These are phyloP conservation scores for Monosporozyma servazzii DNA, from an alignment of 805 yeast species.

Conservation along the genomic window DNA sequence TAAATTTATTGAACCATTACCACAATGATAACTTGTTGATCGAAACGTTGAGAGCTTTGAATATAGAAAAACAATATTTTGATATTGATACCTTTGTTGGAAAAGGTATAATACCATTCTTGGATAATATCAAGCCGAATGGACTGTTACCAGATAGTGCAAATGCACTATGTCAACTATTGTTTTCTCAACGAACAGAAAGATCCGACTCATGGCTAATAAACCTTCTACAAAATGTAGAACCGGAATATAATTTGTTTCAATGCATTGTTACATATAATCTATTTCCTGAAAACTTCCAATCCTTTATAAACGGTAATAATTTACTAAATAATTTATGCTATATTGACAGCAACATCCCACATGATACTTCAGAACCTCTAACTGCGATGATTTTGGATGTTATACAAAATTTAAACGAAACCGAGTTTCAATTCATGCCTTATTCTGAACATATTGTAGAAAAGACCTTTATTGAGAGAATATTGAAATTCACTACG, in stretches of 20 bases:
- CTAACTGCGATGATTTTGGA: background rate
- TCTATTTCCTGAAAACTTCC: constrained; percentile 1
- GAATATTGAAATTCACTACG: background rate
- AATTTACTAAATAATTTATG: constrained; percentile 1
- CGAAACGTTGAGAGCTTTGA: background rate
- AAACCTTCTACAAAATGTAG: constrained; percentile 2
- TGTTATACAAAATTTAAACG: background rate
- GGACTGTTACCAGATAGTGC: background rate
- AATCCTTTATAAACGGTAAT: background rate
- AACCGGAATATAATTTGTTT: background rate
- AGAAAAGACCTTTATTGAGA: background rate
- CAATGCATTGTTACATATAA: background rate
- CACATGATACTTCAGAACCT: background rate
- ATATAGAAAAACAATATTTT: background rate
- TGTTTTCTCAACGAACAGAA: background rate
- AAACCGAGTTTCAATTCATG: background rate
- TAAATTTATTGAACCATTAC: background rate
- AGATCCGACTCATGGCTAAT: background rate
- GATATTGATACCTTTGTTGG: background rate
- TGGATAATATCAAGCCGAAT: background rate
- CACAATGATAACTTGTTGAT: background rate
- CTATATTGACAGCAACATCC: background rate
- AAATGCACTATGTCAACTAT: background rate
- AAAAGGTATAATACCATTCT: background rate
- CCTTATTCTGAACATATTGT: background rate